phyloP scores from a whole-genome alignment of 768 basidiomycete genomes.

The Sporobolomyces pararoseus region DNA sequence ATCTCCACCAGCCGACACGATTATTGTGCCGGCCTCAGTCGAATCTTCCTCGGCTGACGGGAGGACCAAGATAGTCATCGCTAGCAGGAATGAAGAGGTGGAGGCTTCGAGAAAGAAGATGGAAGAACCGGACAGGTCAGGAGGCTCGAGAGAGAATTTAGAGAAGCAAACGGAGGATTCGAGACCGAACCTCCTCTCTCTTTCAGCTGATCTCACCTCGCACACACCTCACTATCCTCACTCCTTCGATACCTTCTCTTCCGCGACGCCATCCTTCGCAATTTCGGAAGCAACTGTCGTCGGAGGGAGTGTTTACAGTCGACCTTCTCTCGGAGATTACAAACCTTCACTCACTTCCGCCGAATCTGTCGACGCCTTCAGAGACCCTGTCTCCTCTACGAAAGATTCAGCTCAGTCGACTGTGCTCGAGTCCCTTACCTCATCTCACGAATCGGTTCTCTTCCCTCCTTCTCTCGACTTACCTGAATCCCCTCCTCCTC shows the following conservation, averaged over 20 bases:
- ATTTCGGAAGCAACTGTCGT: neutral
- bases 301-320: neutral
- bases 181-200: too few species aligned
- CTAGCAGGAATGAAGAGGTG: too few species aligned
- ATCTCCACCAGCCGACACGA: neutral
- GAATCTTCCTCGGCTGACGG: neutral
- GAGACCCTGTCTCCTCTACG: neutral
- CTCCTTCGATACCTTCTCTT: conserved; percentile 3
- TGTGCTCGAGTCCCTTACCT: too few species aligned
- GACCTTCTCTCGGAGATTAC: neutral
- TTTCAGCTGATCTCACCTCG: neutral
- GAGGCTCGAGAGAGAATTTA: too few species aligned
- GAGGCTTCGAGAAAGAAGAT: too few species aligned
- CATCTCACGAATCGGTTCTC: too few species aligned
- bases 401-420: too few species aligned
- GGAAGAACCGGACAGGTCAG: too few species aligned
- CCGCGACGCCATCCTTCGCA: neutral
- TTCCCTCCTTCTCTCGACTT: neutral
- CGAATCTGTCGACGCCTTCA: neutral
- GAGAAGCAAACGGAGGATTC: too few species aligned
- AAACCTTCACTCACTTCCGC: neutral
- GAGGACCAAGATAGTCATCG: neutral
- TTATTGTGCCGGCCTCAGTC: conserved; percentile 9
- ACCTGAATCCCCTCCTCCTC: too few species aligned
- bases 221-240: neutral